These are phyloP conservation scores for Colletotrichum gigasporum DNA, from an alignment of 2,329 filamentous ascomycete genomes.

Conservation along the genomic window DNA sequence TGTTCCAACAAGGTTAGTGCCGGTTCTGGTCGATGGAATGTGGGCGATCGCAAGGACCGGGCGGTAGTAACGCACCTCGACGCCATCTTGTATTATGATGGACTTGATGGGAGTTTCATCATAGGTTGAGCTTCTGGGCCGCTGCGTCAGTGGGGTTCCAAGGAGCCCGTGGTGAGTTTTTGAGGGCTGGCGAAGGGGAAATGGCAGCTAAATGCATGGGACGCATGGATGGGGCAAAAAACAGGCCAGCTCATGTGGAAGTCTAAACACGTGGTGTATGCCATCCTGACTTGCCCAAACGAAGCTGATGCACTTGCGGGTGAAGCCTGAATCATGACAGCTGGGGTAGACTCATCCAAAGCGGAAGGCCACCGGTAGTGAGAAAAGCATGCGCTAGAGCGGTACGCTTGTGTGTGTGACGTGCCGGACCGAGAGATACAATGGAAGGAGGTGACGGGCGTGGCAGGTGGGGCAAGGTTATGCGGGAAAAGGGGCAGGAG, in stretches of 20 bases:
- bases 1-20: conserved; percentile 49
- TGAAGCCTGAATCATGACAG: conserved; percentile 24
- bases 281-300: conserved; percentile 28
- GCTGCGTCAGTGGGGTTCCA: background rate
- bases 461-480: background rate
- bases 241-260: background rate
- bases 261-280: conserved; percentile 26
- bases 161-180: background rate
- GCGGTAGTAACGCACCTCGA: conserved; percentile 55
- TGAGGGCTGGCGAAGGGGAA: background rate
- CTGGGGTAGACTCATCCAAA: background rate
- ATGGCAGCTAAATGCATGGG: background rate
- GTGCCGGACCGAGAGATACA: background rate
- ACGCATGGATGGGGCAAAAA: conserved; percentile 4
- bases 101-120: conserved; percentile 34
- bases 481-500: conserved; percentile 4
- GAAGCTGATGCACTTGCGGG: conserved; percentile 24
- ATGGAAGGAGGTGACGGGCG: background rate
- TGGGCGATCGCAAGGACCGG: conserved; percentile 1
- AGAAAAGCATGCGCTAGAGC: background rate
- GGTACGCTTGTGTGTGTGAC: too few relatives aligned
- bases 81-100: conserved; percentile 59
- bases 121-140: conserved; percentile 24
- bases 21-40: conserved; percentile 34
- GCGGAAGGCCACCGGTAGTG: conserved; percentile 11